phyloP scores from a whole-genome alignment of 176 grass and related monocot species.

The Guadua angustifolia region DNA sequence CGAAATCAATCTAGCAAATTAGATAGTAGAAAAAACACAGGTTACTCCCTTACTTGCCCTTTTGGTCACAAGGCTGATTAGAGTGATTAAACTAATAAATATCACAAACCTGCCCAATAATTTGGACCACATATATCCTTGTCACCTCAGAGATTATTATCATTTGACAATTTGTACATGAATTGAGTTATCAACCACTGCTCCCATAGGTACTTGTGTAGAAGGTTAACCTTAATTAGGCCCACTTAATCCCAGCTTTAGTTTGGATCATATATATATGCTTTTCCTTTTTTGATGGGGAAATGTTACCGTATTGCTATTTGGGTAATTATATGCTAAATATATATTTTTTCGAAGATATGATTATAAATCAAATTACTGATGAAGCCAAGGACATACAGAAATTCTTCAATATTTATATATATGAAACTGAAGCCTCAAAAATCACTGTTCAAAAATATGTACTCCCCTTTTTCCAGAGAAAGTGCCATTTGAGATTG shows the following conservation, averaged over 20 bases:
- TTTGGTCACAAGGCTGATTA: constrained; percentile 24
- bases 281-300: constrained; percentile 21
- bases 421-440: constrained; percentile 36
- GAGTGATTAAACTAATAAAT: neutral
- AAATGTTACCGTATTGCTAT: neutral
- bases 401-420: neutral
- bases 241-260: constrained; percentile 42
- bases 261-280: constrained; percentile 22
- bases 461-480: constrained; percentile 5
- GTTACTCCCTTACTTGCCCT: neutral
- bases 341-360: too few species aligned
- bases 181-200: constrained; percentile 24
- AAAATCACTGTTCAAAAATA: constrained; percentile 51
- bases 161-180: constrained; percentile 37
- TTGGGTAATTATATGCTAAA: neutral
- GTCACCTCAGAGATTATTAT: constrained; percentile 43
- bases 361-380: too few species aligned
- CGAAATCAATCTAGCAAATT: neutral
- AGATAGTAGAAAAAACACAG: neutral
- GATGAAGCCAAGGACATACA: constrained; percentile 52
- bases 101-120: constrained; percentile 1
- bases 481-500: constrained; percentile 34
- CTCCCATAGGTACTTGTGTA: constrained; percentile 15
- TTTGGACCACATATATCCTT: constrained; percentile 46
- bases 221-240: constrained; percentile 20